phyloP scores from a whole-genome alignment of 345 rosid genomes.

The Rhizophora mangle region DNA sequence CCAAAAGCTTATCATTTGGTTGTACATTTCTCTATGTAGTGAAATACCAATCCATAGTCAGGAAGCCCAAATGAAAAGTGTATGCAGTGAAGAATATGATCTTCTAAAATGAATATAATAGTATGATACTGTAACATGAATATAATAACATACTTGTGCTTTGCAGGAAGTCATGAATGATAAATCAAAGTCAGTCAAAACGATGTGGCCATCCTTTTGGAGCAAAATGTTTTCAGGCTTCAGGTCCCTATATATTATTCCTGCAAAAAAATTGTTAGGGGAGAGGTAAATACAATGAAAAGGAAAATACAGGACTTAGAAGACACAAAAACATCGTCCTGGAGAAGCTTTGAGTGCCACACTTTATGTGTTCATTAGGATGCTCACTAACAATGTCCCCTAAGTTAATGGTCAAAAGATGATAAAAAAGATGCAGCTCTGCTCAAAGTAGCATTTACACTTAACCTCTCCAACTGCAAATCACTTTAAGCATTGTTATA shows the following conservation, averaged over 20 bases:
- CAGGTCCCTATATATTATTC: conserved; percentile 85
- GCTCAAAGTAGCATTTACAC: too few relatives aligned
- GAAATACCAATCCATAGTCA: not conserved
- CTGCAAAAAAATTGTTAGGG: conserved; percentile 30
- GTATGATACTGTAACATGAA: not conserved
- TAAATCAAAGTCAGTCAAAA: conserved; percentile 88
- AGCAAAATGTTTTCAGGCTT: conserved; percentile 95
- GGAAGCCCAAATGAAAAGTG: not conserved
- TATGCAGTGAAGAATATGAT: not conserved
- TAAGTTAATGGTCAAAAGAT: too few relatives aligned
- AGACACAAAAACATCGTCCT: not conserved
- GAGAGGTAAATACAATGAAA: not conserved
- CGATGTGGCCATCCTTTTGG: conserved; percentile 76
- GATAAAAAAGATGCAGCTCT: too few relatives aligned
- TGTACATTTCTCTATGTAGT: not conserved
- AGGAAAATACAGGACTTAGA: not conserved
- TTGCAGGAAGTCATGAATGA: conserved; percentile 72
- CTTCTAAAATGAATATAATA: not conserved
- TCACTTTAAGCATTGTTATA: too few relatives aligned
- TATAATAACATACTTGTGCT: conserved; percentile 54
- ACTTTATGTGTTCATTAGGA: not conserved
- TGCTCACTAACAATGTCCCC: too few relatives aligned
- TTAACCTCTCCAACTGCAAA: too few relatives aligned
- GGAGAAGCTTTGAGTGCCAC: not conserved
- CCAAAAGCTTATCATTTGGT: not conserved